Evolutionary conservation across 1,284 basidiomycete genomes (phyloP).

Genomic region (Cutaneotrichosporon mucoides): DNA sequence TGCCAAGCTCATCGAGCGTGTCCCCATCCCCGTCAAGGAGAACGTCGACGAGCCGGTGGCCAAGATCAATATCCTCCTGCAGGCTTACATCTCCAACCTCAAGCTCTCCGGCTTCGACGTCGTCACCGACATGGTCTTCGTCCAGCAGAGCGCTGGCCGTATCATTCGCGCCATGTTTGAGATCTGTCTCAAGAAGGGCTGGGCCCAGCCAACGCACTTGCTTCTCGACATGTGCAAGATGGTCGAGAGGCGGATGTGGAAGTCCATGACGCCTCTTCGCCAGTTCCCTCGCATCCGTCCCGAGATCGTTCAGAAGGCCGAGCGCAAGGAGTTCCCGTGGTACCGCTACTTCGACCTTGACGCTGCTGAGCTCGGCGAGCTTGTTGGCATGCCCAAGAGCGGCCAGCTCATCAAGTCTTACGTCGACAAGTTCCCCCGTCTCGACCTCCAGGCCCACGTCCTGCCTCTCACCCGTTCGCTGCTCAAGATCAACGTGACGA

Average conservation of each 20-base stretch:
- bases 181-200: conserved; percentile 95
- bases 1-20: conserved; percentile 86
- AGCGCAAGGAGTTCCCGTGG: conserved; percentile 98
- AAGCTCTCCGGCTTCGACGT: conserved; percentile 95
- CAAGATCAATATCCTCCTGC: conserved; percentile 95
- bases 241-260: conserved; percentile 94
- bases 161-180: conserved; percentile 97
- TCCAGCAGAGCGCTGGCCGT: conserved; percentile 85
- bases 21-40: conserved; percentile 97
- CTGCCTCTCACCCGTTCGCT: conserved; percentile 88
- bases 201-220: conserved; percentile 87
- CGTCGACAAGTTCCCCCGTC: conserved; percentile 93
- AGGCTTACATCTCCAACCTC: conserved; percentile 91
- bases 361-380: conserved; percentile 84
- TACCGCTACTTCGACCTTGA: conserved; percentile 90
- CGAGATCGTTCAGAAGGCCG: conserved; percentile 86
- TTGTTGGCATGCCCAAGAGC: conserved; percentile 88
- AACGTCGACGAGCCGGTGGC: conserved; percentile 91
- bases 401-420: conserved; percentile 89
- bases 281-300: conserved; percentile 69
- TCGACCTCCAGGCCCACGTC: conserved; percentile 88
- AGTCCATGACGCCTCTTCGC: conserved; percentile 92
- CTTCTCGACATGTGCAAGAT: conserved; percentile 96
- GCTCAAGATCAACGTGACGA: conserved; percentile 80
- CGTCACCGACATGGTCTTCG: conserved; percentile 97